Percentiles rank a stretch among this genome's conserved stretches.
phyloP scores from a whole-genome alignment of 2,329 filamentous ascomycete species.

The Cercospora beticola region DNA sequence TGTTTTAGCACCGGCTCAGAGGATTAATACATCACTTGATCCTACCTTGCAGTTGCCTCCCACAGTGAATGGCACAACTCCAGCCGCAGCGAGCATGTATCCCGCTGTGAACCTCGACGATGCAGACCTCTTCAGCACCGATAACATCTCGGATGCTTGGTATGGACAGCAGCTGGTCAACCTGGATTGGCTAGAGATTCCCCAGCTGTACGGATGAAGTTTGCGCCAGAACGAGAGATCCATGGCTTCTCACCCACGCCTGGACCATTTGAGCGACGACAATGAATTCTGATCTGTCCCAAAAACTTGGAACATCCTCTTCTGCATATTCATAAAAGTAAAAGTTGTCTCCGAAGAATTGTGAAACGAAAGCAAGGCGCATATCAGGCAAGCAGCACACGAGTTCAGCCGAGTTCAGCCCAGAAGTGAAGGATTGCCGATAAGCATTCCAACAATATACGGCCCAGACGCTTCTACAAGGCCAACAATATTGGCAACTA shows the following conservation, averaged over 20 bases:
- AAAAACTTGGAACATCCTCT: not conserved
- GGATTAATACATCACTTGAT: not conserved
- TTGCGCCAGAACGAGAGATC: not conserved
- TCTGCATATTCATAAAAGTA: not conserved
- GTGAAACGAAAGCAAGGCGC: not conserved
- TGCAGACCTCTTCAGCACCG: conserved; percentile 26
- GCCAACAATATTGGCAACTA: not conserved
- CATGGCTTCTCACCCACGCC: not conserved
- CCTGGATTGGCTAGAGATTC: conserved; percentile 29
- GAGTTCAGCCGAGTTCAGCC: not conserved
- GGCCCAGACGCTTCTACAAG: not conserved
- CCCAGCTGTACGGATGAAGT: conserved; percentile 18
- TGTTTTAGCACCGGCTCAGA: not conserved
- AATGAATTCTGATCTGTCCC: not conserved
- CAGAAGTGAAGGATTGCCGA: not conserved
- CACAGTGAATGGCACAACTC: conserved; percentile 1
- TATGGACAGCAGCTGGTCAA: conserved; percentile 31
- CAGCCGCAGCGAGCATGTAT: conserved; percentile 15
- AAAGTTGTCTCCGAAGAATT: not conserved
- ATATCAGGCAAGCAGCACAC: not conserved
- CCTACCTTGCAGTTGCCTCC: not conserved
- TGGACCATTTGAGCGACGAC: not conserved
- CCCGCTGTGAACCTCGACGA: conserved; percentile 24
- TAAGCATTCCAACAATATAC: not conserved
- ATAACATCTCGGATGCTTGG: conserved; percentile 30